Conservation (phyloP, 768 basidiomycete species). For the Trametes cubensis region DNA sequence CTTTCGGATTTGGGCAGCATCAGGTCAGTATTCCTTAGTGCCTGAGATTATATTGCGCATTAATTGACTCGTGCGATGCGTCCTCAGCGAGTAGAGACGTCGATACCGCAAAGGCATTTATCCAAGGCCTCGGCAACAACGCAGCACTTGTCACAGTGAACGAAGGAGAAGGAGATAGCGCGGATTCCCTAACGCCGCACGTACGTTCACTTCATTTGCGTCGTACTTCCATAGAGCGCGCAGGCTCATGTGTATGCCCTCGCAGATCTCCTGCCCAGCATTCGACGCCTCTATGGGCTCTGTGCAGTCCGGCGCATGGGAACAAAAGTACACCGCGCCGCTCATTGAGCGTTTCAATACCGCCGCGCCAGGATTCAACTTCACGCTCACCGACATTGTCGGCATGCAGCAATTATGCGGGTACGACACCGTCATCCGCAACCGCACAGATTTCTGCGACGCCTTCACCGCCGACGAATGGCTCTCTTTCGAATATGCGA, state of each 20-base stretch:
- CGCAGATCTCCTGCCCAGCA: conserved; percentile 17
- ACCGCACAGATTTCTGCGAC: conserved; percentile 22
- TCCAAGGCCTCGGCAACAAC: conserved; percentile 11
- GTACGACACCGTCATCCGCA: conserved; percentile 28
- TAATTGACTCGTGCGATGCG: background rate
- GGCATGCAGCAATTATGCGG: conserved; percentile 28
- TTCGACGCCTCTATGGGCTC: conserved; percentile 25
- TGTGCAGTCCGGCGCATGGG: conserved; percentile 19
- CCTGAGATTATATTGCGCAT: too few species aligned
- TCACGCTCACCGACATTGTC: conserved; percentile 23
- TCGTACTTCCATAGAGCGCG: background rate
- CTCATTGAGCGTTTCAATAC: conserved; percentile 23
- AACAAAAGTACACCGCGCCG: conserved; percentile 24
- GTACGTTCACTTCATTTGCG: conserved; percentile 6
- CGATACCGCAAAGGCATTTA: conserved; percentile 21
- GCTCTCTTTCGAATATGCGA: conserved; percentile 28
- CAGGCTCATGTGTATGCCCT: background rate
- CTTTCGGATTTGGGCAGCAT: conserved; percentile 23
- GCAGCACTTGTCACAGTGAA: conserved; percentile 19
- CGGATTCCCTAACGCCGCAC: conserved; percentile 24
- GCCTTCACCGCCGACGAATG: conserved; percentile 25
- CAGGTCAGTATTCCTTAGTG: conserved; percentile 10
- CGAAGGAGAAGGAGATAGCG: conserved; percentile 23
- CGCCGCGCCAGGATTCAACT: conserved; percentile 24
- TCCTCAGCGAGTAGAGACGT: conserved; percentile 17